Conservation (phyloP, 2,329 filamentous ascomycete species). For the Botrytis sinoallii region DNA sequence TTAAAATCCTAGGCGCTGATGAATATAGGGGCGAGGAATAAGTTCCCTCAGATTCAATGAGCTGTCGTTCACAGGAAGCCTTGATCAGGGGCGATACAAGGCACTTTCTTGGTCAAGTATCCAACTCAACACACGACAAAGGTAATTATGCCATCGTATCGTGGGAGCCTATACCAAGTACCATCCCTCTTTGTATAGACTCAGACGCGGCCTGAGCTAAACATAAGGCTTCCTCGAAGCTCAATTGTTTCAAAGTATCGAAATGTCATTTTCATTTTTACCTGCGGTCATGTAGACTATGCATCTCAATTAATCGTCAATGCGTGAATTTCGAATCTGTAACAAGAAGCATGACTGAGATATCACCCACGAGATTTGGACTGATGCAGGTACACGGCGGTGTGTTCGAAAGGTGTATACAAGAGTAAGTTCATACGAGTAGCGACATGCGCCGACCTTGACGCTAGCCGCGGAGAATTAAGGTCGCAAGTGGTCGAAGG, state of each 20-base stretch:
- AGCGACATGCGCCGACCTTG: background rate
- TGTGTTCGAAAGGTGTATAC: background rate
- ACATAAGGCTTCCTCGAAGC: background rate
- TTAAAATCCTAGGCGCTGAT: background rate
- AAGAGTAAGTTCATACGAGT: background rate
- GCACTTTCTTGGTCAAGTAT: background rate
- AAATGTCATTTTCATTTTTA: background rate
- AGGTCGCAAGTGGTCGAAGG: background rate
- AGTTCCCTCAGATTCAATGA: background rate
- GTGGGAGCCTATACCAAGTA: background rate
- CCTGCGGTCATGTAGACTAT: background rate
- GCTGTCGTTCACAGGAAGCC: background rate
- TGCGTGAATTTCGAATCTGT: background rate
- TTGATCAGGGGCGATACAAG: background rate
- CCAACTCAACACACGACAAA: background rate
- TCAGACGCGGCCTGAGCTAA: background rate
- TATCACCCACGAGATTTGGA: background rate
- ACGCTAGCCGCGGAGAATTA: background rate
- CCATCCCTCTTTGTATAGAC: background rate
- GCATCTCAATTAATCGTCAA: background rate
- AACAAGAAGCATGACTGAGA: background rate
- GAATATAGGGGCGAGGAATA: background rate
- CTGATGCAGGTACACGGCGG: background rate
- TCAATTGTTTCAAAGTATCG: background rate
- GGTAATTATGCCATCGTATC: background rate